These are phyloP conservation scores for Ramaria rubella DNA, from an alignment of 768 basidiomycete species.

Conservation along the genomic window DNA sequence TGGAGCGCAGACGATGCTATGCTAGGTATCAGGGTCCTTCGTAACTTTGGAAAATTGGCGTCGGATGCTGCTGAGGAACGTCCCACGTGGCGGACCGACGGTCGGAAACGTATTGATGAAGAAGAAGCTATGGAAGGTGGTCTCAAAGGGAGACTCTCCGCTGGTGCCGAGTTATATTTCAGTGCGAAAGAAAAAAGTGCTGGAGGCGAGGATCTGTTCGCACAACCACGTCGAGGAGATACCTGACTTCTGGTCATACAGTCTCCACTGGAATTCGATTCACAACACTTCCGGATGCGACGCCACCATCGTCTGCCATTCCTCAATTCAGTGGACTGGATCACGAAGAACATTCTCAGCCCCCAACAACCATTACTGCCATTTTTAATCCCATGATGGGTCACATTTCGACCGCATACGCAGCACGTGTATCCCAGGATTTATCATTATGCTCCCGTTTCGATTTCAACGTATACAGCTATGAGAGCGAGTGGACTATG, in stretches of 20 bases:
- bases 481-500: conserved; percentile 93
- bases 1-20: conserved; percentile 93
- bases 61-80: conserved; percentile 31
- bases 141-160: conserved; percentile 80
- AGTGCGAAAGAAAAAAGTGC: conserved; percentile 90
- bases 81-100: conserved; percentile 18
- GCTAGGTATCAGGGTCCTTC: conserved; percentile 82
- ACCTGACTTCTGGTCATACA: conserved; percentile 24
- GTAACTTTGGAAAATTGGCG: conserved; percentile 81
- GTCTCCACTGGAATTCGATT: conserved; percentile 94
- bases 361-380: conserved; percentile 91
- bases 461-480: conserved; percentile 95
- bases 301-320: conserved; percentile 48
- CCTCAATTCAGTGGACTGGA: conserved; percentile 24
- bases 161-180: conserved; percentile 90
- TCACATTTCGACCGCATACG: conserved; percentile 86
- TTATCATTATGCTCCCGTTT: conserved; percentile 84
- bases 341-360: conserved; percentile 44
- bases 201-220: conserved; percentile 54
- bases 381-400: conserved; percentile 96
- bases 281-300: conserved; percentile 80
- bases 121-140: conserved; percentile 92
- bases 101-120: conserved; percentile 82
- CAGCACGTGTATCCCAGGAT: conserved; percentile 79
- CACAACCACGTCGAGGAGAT: not conserved